phyloP scores from a whole-genome alignment of 78 protist genomes.

The slime mould (Dictyostelium discoideum) region DNA sequence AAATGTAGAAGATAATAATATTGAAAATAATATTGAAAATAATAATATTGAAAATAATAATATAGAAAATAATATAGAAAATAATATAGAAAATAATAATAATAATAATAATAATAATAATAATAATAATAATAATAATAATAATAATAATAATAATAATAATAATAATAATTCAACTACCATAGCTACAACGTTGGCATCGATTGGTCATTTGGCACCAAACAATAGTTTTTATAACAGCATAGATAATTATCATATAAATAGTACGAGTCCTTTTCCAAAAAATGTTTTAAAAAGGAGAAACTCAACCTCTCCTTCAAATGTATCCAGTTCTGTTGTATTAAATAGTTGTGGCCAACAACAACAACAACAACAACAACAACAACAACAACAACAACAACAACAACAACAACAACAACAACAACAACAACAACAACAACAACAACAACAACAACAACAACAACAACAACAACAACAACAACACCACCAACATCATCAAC shows the following conservation, averaged over 20 bases:
- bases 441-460: background rate
- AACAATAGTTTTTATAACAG: background rate
- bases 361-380: background rate
- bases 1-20: background rate
- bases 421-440: background rate
- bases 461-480: background rate
- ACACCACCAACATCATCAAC: too few relatives aligned
- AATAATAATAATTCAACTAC: background rate
- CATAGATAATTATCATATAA: background rate
- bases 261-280: background rate
- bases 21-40: background rate
- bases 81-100: conserved; percentile 15
- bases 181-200: too few relatives aligned
- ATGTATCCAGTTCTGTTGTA: background rate
- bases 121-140: conserved; percentile 2
- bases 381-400: background rate
- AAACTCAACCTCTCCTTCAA: background rate
- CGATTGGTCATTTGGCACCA: background rate
- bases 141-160: conserved; percentile 8
- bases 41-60: background rate
- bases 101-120: background rate
- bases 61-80: background rate
- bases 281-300: background rate
- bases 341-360: background rate
- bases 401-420: background rate